Base-by-base conservation (phyloP, 768 basidiomycete species). In the Favolaschia claudopus region DNA sequence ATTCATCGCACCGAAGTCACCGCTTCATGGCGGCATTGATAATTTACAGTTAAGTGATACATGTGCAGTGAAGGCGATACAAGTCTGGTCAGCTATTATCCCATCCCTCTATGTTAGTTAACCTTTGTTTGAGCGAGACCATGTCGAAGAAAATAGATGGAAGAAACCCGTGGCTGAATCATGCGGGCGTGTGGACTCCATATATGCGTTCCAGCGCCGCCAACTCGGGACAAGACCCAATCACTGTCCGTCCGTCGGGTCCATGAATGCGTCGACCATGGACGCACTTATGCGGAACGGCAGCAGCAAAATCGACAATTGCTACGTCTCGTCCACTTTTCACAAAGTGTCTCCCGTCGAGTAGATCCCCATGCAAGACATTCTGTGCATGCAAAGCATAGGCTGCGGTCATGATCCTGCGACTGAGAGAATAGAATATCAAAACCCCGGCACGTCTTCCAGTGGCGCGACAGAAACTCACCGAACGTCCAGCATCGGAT, bases 271-370 rank as follows among this genome's bases (percentile, higher is more conserved):
- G 33, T 32, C 20, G 31, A n/a, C 58, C 58, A 27, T 64, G 63
- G 5, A 42, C 9, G 50, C 63, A 64, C 17, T 47, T 44, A 25
- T 73, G 72, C 2, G 43, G 34, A 5, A 46, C 58, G 7, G 69
- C 72, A 0, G 28, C 43, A 8, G 69, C 56, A 25, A 73, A 73
- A 47, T 69, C 69, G 27, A 73, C 62, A 27, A 72, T 60, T 39
- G 63, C 56, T 45, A 71, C 59, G 17, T 47, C 40, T 47, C 67
- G 59, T 12, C 9, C 40, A 29, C 46, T 54, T 25, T 50, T 51
- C 25, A 71, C 36, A 44, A 73, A 67, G 46, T 70, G 65, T 6
- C 63, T 55, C 3, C 64, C 60, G 22, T 68, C 65, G 38, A 55
- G 51, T 7, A 70, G 63, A 33, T 69, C 55, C 7, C 66, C 66